Base-by-base conservation (phyloP, 2,329 filamentous ascomycete genomes). In the Trichophyton equinum region DNA sequence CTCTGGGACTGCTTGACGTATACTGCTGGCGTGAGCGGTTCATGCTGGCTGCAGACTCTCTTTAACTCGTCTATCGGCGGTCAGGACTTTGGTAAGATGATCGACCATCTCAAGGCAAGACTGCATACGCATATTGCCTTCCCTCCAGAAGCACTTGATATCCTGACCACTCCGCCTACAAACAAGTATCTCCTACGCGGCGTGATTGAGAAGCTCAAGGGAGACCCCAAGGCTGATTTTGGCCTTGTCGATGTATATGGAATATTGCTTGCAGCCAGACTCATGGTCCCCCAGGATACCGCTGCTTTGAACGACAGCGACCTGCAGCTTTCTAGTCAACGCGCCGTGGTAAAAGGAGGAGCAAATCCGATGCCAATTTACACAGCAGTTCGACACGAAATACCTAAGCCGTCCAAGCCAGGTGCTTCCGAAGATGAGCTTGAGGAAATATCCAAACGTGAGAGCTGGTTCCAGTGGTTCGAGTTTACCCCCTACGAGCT, bases 391-490 rank as follows among this genome's bases (percentile, higher is more conserved):
- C 85, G 94, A 6, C 94, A 99, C 69, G 94, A 99, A 72, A 97
- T 99, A 25, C 94, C 92, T 0, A 74, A 74, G 40, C 74, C 72
- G 63, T 69, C 67, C 1, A 82, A 84, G 65, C 76, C 78, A 15
- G 65, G 72, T 76, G 58, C 77, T 81, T 69, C 64, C 27, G 68
- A 73, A 6, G 74, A 72, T 63, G 71, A 68, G 63, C 68, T 73
- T 1, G 76, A 78, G 62, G 76, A 73, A 42, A 76, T 78, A 62
- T 78, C 80, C 3, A 75, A 74, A 60, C 75, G 80, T 62, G 87
- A 95, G 68, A 81, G 90, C 1, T 97, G 91, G 89, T 99, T 97
- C 68, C 92, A 99, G 68, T 97, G 94, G 92, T 96, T 94, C 67
- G 94, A 99, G 69, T 87, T 92, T 68, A 95, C 90, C 0, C 92